These are phyloP conservation scores for Pleurotus tuoliensis DNA, from an alignment of 768 basidiomycete genomes.

Conservation along the genomic window DNA sequence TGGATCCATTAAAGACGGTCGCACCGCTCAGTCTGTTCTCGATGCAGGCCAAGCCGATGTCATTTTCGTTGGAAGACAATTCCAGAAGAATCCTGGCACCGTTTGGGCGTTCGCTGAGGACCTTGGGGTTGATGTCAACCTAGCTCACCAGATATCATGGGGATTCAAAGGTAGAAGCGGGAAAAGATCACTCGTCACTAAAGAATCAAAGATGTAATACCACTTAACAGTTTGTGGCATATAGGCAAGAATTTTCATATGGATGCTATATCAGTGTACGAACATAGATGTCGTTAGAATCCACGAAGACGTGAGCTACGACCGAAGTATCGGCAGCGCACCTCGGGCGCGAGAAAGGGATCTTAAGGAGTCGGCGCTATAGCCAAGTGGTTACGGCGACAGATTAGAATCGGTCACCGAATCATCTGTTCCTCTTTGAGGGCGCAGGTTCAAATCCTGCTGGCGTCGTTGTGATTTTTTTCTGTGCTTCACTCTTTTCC, in stretches of 20 bases:
- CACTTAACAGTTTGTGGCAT: too few species aligned
- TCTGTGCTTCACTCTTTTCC: background rate
- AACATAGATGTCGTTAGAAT: too few species aligned
- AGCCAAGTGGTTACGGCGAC: slow-evolving; percentile 79
- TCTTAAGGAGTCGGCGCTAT: slow-evolving; percentile 43
- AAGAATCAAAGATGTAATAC: background rate
- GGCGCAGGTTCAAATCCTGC: slow-evolving; percentile 69
- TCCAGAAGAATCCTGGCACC: slow-evolving; percentile 56
- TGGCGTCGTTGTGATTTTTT: slow-evolving; percentile 40
- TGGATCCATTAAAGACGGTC: slow-evolving; percentile 53
- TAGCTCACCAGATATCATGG: slow-evolving; percentile 56
- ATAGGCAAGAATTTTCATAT: too few species aligned
- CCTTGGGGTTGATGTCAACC: slow-evolving; percentile 40
- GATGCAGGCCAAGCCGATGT: slow-evolving; percentile 59
- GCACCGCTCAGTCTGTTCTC: slow-evolving; percentile 55
- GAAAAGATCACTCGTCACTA: background rate
- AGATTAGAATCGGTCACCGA: slow-evolving; percentile 48
- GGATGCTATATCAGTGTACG: too few species aligned
- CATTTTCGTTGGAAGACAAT: slow-evolving; percentile 47
- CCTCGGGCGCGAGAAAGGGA: too few species aligned
- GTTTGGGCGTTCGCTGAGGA: slow-evolving; percentile 55
- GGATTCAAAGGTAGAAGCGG: slow-evolving; percentile 34
- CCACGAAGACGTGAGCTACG: too few species aligned
- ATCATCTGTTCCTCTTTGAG: slow-evolving; percentile 63
- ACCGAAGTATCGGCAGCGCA: too few species aligned